These are phyloP conservation scores for Phlyctochytrium arcticum DNA, from an alignment of 192 early-diverging fungal genomes.

Conservation along the genomic window DNA sequence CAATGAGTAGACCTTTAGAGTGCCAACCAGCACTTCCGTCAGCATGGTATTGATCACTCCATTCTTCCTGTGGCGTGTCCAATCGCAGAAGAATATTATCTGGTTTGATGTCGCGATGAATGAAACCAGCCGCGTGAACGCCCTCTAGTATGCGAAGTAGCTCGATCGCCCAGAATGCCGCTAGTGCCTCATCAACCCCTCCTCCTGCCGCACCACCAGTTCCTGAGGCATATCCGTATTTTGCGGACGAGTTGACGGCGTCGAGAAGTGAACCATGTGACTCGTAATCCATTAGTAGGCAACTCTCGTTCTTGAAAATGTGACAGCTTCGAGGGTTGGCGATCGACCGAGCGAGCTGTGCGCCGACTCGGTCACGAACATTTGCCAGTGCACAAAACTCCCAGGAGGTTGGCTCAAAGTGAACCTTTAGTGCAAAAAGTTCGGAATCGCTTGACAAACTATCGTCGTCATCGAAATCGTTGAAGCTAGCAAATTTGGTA, in stretches of 20 bases:
- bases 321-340: conserved; percentile 26
- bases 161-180: conserved; percentile 47
- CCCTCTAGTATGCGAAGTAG: conserved; percentile 37
- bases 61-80: conserved; percentile 9
- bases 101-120: conserved; percentile 47
- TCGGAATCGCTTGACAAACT: background rate
- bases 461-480: conserved; percentile 23
- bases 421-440: conserved; percentile 29
- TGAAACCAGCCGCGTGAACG: conserved; percentile 41
- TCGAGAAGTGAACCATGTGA: conserved; percentile 32
- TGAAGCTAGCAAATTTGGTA: too few species aligned
- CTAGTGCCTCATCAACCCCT: conserved; percentile 45
- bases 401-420: conserved; percentile 24
- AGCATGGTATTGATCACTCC: conserved; percentile 35
- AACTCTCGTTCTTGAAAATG: conserved; percentile 37
- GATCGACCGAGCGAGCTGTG: conserved; percentile 14
- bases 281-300: conserved; percentile 17
- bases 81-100: conserved; percentile 47
- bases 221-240: conserved; percentile 27
- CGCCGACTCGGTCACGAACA: conserved; percentile 22
- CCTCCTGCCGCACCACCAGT: background rate
- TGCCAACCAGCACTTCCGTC: conserved; percentile 41
- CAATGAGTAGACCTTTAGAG: conserved; percentile 29
- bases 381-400: conserved; percentile 32
- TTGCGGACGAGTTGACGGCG: conserved; percentile 23